Base-by-base conservation (phyloP, 495 filamentous ascomycete species). In the Daldinia bambusicola region DNA sequence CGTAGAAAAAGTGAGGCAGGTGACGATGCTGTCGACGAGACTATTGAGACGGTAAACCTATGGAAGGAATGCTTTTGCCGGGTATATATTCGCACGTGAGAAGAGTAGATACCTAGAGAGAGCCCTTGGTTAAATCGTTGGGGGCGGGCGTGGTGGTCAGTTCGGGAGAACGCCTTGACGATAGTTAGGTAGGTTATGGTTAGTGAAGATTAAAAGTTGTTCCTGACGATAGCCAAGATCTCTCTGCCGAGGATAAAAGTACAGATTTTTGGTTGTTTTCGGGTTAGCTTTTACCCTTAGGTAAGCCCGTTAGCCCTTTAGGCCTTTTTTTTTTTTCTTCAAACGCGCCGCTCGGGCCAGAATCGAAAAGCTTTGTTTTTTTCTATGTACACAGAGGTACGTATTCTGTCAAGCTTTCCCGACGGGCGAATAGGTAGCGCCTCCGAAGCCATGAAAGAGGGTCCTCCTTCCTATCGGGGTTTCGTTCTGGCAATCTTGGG, bases 301-400 rank as follows among this genome's bases (percentile, higher is more conserved):
- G 32, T 58, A 65, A 65, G 53, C 52, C 43, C 26, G 13, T 65
- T 26, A 3, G 26, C 26, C 26, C 26, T 57, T 55, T 34, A 20
- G 40, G 52, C 37, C 5, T 66, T 59, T 26, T 26, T 26, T 26
- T 26, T 26, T 26, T 26, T 26, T 26, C 3, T 10, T 66, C 52
- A 13, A 13, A 7, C 18, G 55, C 63, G 26, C 63, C 63, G 55
- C 63, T 59, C 55, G 45, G 63, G 31, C 63, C 43, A 66, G n/a
- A 36, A 26, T 26, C 26, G 1, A 26, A 13, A 31, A 52, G 31
- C 22, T 40, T 34, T 10, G 6, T 36, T n/a, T n/a, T n/a, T n/a
- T n/a, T n/a, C n/a, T n/a, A n/a, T n/a, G n/a, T n/a, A n/a, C n/a
- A n/a, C n/a, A n/a, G n/a, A n/a, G 9, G 9, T 26, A 26, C 26